These are phyloP conservation scores for Pichia inconspicua DNA, from an alignment of 1,139 yeast species.

Conservation along the genomic window DNA sequence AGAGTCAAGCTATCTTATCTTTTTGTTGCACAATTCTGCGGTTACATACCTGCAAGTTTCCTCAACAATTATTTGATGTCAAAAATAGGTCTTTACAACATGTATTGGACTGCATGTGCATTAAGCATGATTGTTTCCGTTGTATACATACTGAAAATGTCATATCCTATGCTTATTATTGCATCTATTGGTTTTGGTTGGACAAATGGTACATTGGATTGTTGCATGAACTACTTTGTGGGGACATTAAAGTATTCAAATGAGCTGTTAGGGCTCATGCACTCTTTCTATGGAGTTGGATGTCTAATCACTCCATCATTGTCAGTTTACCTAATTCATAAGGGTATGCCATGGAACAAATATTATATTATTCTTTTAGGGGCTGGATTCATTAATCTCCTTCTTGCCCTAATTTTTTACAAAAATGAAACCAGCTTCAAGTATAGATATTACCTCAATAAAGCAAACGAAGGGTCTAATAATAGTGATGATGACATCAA, in stretches of 20 bases:
- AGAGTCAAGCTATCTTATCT: slow-evolving; percentile 31
- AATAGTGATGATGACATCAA: neutral
- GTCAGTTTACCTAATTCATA: slow-evolving; percentile 20
- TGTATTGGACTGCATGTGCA: slow-evolving; percentile 18
- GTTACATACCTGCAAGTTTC: slow-evolving; percentile 31
- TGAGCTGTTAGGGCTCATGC: slow-evolving; percentile 57
- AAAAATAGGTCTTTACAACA: slow-evolving; percentile 25
- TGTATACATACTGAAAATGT: slow-evolving; percentile 29
- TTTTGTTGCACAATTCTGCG: slow-evolving; percentile 30
- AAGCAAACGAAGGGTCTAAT: slow-evolving; percentile 5
- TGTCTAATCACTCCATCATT: slow-evolving; percentile 54
- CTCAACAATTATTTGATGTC: slow-evolving; percentile 24
- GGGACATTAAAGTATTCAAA: slow-evolving; percentile 51
- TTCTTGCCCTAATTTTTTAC: slow-evolving; percentile 30
- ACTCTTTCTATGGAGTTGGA: slow-evolving; percentile 64
- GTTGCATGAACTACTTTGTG: slow-evolving; percentile 51
- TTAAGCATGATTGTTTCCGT: slow-evolving; percentile 15
- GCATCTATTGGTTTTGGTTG: slow-evolving; percentile 43
- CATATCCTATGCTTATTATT: slow-evolving; percentile 32
- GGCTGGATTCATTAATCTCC: slow-evolving; percentile 26
- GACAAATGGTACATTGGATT: slow-evolving; percentile 56
- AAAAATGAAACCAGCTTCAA: slow-evolving; percentile 49
- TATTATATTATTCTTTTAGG: slow-evolving; percentile 36
- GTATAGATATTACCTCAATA: slow-evolving; percentile 32
- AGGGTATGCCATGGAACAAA: slow-evolving; percentile 37